Conservation (phyloP, 305 asterid genomes). For the Galium porrigens region DNA sequence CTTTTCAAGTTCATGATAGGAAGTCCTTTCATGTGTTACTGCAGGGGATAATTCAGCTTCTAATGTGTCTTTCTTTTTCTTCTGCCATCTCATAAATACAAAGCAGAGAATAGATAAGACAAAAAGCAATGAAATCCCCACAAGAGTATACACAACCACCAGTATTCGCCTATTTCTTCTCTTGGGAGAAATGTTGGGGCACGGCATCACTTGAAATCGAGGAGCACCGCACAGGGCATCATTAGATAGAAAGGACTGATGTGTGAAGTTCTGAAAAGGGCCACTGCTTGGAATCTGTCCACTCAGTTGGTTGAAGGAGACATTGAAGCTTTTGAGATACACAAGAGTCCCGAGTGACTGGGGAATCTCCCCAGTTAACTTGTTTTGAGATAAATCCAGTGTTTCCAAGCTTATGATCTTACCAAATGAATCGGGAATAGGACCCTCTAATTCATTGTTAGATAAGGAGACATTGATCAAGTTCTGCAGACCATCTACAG, state of each 20-base stretch:
- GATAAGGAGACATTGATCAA: slow-evolving; percentile 11
- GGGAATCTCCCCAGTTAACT: slow-evolving; percentile 21
- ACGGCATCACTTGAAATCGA: slow-evolving; percentile 5
- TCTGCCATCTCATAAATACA: background rate
- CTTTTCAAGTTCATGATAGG: slow-evolving; percentile 1
- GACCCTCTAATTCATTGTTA: slow-evolving; percentile 7
- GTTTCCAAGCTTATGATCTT: slow-evolving; percentile 12
- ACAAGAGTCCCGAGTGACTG: slow-evolving; percentile 20
- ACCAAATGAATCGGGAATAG: slow-evolving; percentile 25
- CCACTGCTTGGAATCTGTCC: slow-evolving; percentile 2
- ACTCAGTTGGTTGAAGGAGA: slow-evolving; percentile 6
- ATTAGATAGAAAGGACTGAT: slow-evolving; percentile 20
- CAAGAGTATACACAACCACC: slow-evolving; percentile 13
- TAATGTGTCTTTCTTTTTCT: background rate
- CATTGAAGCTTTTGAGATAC: slow-evolving; percentile 10
- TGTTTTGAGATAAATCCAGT: slow-evolving; percentile 13
- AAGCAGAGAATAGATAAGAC: slow-evolving; percentile 1
- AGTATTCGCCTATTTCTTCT: slow-evolving; percentile 7
- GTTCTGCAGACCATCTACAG: slow-evolving; percentile 4
- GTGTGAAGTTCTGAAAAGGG: slow-evolving; percentile 7
- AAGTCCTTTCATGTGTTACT: slow-evolving; percentile 3
- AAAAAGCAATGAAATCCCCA: slow-evolving; percentile 7
- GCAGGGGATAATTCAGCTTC: background rate
- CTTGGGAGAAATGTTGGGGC: slow-evolving; percentile 5
- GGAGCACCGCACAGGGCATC: slow-evolving; percentile 12